phyloP scores from a whole-genome alignment of 1,139 yeast species.

The Geotrichum carabidarum region DNA sequence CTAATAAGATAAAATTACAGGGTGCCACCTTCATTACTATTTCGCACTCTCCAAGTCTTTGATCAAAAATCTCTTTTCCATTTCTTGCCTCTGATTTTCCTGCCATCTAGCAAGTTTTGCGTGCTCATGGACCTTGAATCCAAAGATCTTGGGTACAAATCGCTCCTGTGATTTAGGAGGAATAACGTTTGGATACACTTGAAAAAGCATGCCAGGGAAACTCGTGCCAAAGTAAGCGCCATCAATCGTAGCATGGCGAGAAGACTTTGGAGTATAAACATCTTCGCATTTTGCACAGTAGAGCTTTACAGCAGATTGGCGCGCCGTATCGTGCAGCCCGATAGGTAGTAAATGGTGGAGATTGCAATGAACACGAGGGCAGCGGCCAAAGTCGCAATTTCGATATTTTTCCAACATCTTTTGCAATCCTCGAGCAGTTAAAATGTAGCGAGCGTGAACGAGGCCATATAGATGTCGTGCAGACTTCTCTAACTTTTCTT shows the following conservation, averaged over 20 bases:
- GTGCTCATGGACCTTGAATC: constrained; percentile 85
- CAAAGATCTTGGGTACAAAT: constrained; percentile 86
- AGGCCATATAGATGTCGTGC: constrained; percentile 78
- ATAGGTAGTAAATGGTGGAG: constrained; percentile 84
- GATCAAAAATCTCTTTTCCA: constrained; percentile 22
- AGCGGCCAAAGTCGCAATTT: constrained; percentile 92
- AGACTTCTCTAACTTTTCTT: constrained; percentile 62
- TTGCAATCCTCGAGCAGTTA: constrained; percentile 82
- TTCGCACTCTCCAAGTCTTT: not conserved
- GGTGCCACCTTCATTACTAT: not conserved
- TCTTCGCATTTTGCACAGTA: constrained; percentile 97
- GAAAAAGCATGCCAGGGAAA: constrained; percentile 94
- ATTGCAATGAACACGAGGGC: constrained; percentile 89
- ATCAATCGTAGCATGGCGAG: constrained; percentile 80
- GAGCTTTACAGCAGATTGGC: constrained; percentile 76
- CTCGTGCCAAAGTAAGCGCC: constrained; percentile 97
- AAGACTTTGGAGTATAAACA: constrained; percentile 82
- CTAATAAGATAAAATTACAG: too few species aligned
- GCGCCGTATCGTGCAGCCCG: constrained; percentile 85
- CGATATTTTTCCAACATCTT: constrained; percentile 86
- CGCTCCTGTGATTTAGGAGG: constrained; percentile 63
- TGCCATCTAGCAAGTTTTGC: constrained; percentile 78
- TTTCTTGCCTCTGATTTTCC: not conserved
- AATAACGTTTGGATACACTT: constrained; percentile 78
- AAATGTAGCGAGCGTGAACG: constrained; percentile 76